Evolutionary conservation across 371 early-diverging fungal genomes (phyloP).

Genomic region (Lichtheimia ramosa): DNA sequence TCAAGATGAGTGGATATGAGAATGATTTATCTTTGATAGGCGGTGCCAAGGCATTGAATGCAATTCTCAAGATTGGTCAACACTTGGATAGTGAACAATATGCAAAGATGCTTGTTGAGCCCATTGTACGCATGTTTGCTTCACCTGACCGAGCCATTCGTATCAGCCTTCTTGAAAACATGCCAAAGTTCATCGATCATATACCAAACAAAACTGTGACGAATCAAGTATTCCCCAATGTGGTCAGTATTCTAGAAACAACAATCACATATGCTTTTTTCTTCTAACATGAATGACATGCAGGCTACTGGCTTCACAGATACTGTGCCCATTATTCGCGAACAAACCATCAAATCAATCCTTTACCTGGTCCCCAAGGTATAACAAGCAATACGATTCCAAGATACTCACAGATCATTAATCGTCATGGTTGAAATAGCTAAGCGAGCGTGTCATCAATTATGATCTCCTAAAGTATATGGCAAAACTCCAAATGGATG

Average conservation of each 20-base stretch:
- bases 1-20: neutral
- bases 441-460: conserved; percentile 78
- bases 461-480: conserved; percentile 83
- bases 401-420: neutral
- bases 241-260: conserved; percentile 50
- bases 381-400: neutral
- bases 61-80: conserved; percentile 84
- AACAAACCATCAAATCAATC: conserved; percentile 86
- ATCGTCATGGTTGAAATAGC: conserved; percentile 26
- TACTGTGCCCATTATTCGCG: conserved; percentile 86
- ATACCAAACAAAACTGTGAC: conserved; percentile 69
- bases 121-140: conserved; percentile 84
- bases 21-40: conserved; percentile 27
- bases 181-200: conserved; percentile 71
- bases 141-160: conserved; percentile 89
- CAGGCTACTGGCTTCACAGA: conserved; percentile 89
- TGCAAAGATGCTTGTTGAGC: conserved; percentile 64
- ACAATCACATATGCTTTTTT: neutral
- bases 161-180: conserved; percentile 79
- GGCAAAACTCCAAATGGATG: conserved; percentile 86
- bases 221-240: conserved; percentile 86
- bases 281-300: too few species aligned
- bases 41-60: conserved; percentile 80
- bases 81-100: conserved; percentile 74
- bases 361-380: conserved; percentile 74